Conservation (phyloP, 2,329 filamentous ascomycete genomes). For the Phyllosticta paracitricarpa region DNA sequence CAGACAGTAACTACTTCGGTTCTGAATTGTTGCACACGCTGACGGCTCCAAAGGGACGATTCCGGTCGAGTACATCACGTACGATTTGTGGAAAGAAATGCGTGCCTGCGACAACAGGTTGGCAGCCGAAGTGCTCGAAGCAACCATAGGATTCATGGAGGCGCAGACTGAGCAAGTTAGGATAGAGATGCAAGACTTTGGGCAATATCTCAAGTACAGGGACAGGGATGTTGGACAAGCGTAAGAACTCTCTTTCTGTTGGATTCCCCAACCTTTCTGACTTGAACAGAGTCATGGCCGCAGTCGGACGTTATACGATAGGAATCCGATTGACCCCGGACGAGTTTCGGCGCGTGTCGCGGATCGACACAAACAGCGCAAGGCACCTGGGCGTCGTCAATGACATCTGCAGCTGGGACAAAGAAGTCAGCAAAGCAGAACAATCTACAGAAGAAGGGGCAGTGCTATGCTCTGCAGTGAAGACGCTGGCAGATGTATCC, state of each 20-base stretch:
- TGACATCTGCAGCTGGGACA: constrained; percentile 35
- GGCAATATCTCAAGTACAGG: constrained; percentile 29
- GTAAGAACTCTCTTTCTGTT: constrained; percentile 19
- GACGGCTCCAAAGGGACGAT: background rate
- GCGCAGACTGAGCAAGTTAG: constrained; percentile 30
- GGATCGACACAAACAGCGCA: constrained; percentile 26
- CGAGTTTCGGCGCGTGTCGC: constrained; percentile 17
- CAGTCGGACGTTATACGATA: constrained; percentile 32
- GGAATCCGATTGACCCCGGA: constrained; percentile 18
- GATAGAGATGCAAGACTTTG: constrained; percentile 18
- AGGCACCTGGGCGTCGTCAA: constrained; percentile 34
- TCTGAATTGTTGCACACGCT: constrained; percentile 25
- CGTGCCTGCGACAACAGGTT: constrained; percentile 24
- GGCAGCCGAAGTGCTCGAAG: constrained; percentile 31
- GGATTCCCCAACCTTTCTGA: background rate
- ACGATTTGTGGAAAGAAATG: constrained; percentile 34
- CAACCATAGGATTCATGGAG: constrained; percentile 31
- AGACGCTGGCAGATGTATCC: constrained; percentile 20
- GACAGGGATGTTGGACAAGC: constrained; percentile 32
- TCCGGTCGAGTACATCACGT: constrained; percentile 10
- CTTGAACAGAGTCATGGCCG: constrained; percentile 27
- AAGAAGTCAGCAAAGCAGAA: constrained; percentile 21
- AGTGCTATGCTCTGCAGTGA: constrained; percentile 23
- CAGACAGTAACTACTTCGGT: constrained; percentile 23
- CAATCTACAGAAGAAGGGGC: constrained; percentile 18